Evolutionary conservation across 106 monocot species (phyloP), one percentile per base, ranked within the genome.

Genomic region (Acorus calamus): DNA sequence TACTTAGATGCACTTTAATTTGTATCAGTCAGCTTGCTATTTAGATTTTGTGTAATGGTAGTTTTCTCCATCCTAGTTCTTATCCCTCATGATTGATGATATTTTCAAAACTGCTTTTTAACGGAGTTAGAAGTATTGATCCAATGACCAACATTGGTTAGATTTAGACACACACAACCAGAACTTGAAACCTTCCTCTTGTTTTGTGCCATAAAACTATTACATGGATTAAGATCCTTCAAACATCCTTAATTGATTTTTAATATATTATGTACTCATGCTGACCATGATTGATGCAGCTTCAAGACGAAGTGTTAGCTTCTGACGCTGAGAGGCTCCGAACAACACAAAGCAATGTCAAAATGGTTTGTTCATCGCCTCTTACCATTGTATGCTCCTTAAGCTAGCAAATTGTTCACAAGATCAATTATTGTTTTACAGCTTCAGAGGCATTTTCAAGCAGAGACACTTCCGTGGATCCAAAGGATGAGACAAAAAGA

Each of bases 371-470:
- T 55, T 51, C 28, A 0, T 28, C 28, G 28, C 28, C 28, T 28
- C 28, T 28, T 28, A 28, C 28, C 28, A 28, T 28, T 28, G 28
- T 28, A 28, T 28, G 28, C 28, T 28, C 28, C 28, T 28, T 28
- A 28, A 28, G 28, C 28, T 28, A 28, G 28, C 28, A 28, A 28
- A 28, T 28, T 28, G 28, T 28, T 28, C 28, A 28, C 28, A 28
- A 28, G 28, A 28, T 28, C 28, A 28, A 28, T 70, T 57, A 3
- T 10, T 51, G 43, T 4, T 62, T 48, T 58, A 52, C 81, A 94
- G 96, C 87, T 96, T 66, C 91, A 87, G 70, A 84, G 87, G 53
- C 91, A 96, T 75, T 78, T 87, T 45, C 85, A 88, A 76, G 79
- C 74, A 14, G 96, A 88, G 46, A 91, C 87, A 11, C 74, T 80